These are phyloP conservation scores for Scedosporium minutisporum DNA, from an alignment of 2,329 filamentous ascomycete genomes.

Conservation along the genomic window DNA sequence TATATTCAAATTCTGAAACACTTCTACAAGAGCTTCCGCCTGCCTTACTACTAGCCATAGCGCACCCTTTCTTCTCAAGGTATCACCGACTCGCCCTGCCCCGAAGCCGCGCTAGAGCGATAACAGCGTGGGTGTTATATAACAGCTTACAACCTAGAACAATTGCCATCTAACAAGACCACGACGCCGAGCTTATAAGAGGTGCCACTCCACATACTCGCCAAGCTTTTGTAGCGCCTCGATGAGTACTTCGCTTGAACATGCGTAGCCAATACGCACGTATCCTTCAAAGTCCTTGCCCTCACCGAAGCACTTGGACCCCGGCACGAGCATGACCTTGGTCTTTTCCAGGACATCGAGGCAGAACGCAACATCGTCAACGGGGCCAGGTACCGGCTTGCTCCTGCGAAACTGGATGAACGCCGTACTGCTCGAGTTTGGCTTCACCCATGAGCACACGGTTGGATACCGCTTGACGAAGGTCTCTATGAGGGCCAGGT, in stretches of 20 bases:
- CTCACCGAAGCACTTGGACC: constrained; percentile 61
- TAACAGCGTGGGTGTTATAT: neutral
- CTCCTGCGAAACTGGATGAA: constrained; percentile 58
- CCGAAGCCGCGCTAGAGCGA: no score
- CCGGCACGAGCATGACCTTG: constrained; percentile 67
- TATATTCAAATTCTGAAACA: no score
- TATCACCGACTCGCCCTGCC: neutral
- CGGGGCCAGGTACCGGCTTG: constrained; percentile 28
- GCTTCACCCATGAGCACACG: constrained; percentile 61
- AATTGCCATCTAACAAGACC: neutral
- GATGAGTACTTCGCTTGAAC: constrained; percentile 58
- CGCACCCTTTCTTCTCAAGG: no score
- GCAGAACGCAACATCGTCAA: constrained; percentile 68
- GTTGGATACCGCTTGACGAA: constrained; percentile 58
- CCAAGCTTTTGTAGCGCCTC: constrained; percentile 48
- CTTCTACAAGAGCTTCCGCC: no score
- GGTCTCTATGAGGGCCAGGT: constrained; percentile 53
- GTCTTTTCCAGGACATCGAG: constrained; percentile 56
- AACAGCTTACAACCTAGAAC: no score
- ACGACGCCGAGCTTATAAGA: neutral
- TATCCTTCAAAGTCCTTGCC: constrained; percentile 60
- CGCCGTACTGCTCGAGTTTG: constrained; percentile 69
- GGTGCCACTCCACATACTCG: constrained; percentile 22
- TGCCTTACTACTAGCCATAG: no score
- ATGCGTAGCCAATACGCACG: constrained; percentile 69